Evolutionary conservation across 495 filamentous ascomycete species (phyloP), one percentile per base, ranked within the genome.

Genomic region (Diplogelasinospora grovesii): DNA sequence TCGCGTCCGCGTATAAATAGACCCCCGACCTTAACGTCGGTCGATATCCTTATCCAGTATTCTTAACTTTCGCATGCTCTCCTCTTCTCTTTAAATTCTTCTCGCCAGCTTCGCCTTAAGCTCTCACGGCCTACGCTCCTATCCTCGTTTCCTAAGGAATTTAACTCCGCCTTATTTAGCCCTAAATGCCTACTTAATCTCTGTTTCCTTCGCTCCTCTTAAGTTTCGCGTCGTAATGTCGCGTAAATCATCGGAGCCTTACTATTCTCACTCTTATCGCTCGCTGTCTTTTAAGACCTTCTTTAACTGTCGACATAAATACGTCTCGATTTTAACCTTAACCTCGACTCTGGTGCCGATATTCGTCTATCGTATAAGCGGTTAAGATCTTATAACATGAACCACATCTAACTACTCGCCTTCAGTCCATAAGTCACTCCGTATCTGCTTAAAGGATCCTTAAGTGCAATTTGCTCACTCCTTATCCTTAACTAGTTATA

Each of bases 1-100:
- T 30, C 25, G 18, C 25, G 26, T 19, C 26, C 24, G 36, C 13
- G 24, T 25, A 39, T 39, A 39, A 39, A 39, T 39, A 39, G 36
- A 28, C 36, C 23, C n/a, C 36, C 22, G 23, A 4, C 36, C 22
- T 25, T 25, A 28, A 28, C 36, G 36, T 30, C n/a, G 5, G 28
- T 30, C n/a, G 5, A 30, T 14, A 14, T 39, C 36, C 36, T 28
- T 18, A 15, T 39, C 36, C 29, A 28, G 24, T 28, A 27, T 25
- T 39, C 14, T 29, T 39, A 16, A 39, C 36, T 18, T 36, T 36
- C 18, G 1, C 8, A 39, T 28, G 16, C 36, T 18, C 36, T 28
- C 36, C 25, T 39, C 32, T 36, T 10, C 32, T n/a, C n/a, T n/a
- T n/a, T n/a, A 16, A 36, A 36, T 36, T 36, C 32, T 9, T n/a